These are phyloP conservation scores for Eragrostis curvula DNA, from an alignment of 176 grass and related monocot genomes.

Conservation along the genomic window DNA sequence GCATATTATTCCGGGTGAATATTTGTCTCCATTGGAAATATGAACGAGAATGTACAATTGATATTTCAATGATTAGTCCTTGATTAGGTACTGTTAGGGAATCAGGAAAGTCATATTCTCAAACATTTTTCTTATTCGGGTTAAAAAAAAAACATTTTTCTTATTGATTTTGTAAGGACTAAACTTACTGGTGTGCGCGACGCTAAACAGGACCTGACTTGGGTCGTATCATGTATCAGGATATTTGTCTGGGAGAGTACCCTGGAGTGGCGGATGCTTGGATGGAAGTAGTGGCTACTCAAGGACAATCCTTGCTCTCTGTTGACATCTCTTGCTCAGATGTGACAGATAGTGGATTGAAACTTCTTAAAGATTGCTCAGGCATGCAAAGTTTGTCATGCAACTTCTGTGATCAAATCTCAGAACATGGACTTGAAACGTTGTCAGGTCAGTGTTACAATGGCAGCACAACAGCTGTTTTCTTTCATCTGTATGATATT, in stretches of 20 bases:
- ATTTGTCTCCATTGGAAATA: background rate
- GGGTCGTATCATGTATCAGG: conserved; percentile 48
- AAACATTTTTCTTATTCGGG: background rate
- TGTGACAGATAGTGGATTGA: conserved; percentile 81
- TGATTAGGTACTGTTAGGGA: background rate
- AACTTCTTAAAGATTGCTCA: conserved; percentile 72
- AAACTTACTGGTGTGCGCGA: background rate
- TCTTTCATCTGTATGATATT: conserved; percentile 29
- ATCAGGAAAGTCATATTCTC: background rate
- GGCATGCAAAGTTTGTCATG: conserved; percentile 80
- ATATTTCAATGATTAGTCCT: background rate
- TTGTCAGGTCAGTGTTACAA: conserved; percentile 61
- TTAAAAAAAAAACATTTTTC: background rate
- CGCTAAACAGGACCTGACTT: conserved; percentile 22
- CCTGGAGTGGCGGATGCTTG: conserved; percentile 92
- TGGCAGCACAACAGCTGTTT: conserved; percentile 24
- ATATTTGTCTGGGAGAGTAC: conserved; percentile 90
- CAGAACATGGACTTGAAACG: conserved; percentile 72
- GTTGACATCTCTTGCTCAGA: conserved; percentile 95
- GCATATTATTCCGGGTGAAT: conserved; percentile 3
- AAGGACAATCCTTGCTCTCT: conserved; percentile 87
- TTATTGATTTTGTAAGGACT: background rate
- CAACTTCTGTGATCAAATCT: conserved; percentile 91
- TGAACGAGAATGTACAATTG: conserved; percentile 11
- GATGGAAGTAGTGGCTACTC: conserved; percentile 85